Evolutionary conservation across 352 stramenopile species (phyloP).

Genomic region (Pythium utonaiense): DNA sequence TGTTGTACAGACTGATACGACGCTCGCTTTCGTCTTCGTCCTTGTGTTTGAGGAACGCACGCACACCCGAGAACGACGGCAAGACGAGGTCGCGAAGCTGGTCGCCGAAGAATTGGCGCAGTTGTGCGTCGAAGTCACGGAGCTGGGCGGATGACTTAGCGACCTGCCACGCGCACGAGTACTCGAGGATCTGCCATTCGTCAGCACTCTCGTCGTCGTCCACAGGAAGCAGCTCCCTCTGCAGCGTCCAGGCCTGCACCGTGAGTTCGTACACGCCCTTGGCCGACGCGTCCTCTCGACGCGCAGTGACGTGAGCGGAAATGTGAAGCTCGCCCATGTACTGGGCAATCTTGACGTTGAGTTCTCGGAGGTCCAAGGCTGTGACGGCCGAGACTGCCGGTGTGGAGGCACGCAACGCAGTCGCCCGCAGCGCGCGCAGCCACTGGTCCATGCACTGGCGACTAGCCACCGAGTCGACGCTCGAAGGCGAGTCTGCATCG

Average conservation of each 20-base stretch:
- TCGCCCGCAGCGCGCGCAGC: conserved; percentile 36
- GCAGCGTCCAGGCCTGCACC: conserved; percentile 58
- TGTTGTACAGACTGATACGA: conserved; percentile 35
- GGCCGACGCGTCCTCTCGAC: conserved; percentile 22
- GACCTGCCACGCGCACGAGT: conserved; percentile 51
- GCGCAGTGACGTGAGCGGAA: conserved; percentile 33
- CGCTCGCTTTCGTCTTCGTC: conserved; percentile 34
- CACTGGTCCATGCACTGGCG: conserved; percentile 47
- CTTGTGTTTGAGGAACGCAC: conserved; percentile 25
- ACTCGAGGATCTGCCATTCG: conserved; percentile 62
- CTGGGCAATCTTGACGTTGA: conserved; percentile 35
- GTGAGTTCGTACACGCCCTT: conserved; percentile 46
- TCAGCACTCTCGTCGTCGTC: conserved; percentile 13
- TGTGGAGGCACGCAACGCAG: conserved; percentile 2
- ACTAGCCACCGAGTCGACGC: conserved; percentile 30
- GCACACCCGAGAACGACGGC: conserved; percentile 30
- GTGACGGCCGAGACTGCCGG: neutral
- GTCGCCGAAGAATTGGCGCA: conserved; percentile 40
- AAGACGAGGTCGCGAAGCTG: conserved; percentile 50
- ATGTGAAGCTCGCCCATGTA: conserved; percentile 58
- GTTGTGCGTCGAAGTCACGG: conserved; percentile 45
- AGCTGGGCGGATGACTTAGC: conserved; percentile 45
- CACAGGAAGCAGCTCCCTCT: conserved; percentile 40
- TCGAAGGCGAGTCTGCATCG: neutral
- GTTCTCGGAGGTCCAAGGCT: conserved; percentile 29